A percentile compares a stretch with the other conserved stretches of the same genome.
Conservation (phyloP, 352 stramenopile genomes). For the Phytophthora capsici region DNA sequence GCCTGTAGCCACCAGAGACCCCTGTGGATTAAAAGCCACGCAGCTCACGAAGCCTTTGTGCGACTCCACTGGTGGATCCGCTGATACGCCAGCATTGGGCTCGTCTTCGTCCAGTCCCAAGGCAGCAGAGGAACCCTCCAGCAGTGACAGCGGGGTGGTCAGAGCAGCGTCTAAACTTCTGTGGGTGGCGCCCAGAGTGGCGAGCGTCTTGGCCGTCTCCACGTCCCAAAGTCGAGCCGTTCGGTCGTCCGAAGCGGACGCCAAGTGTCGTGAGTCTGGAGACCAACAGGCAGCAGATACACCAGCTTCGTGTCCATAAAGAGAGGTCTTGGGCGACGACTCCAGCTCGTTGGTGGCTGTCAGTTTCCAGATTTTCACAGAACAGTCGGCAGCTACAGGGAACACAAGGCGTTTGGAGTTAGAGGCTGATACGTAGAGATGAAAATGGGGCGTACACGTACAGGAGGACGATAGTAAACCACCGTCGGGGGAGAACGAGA, state of each 20-base stretch:
- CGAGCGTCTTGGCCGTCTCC: slow-evolving; percentile 77
- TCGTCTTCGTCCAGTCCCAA: slow-evolving; percentile 32
- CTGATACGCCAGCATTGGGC: slow-evolving; percentile 29
- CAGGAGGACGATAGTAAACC: slow-evolving; percentile 70
- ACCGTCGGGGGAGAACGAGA: slow-evolving; percentile 70
- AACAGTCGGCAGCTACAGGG: slow-evolving; percentile 68
- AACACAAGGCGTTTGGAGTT: neutral
- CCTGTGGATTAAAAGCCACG: slow-evolving; percentile 93
- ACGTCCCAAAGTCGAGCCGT: slow-evolving; percentile 96
- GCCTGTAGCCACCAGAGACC: slow-evolving; percentile 90
- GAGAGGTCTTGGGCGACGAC: slow-evolving; percentile 36
- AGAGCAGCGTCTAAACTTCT: slow-evolving; percentile 42
- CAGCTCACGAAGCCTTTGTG: slow-evolving; percentile 97
- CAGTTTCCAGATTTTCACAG: slow-evolving; percentile 78
- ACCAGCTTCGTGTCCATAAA: slow-evolving; percentile 93
- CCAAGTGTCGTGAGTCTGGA: slow-evolving; percentile 83
- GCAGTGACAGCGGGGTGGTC: slow-evolving; percentile 32
- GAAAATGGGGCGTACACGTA: slow-evolving; percentile 19
- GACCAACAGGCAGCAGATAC: slow-evolving; percentile 95
- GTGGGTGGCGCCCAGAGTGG: slow-evolving; percentile 67
- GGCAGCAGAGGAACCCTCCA: slow-evolving; percentile 30
- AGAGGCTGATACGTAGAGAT: neutral
- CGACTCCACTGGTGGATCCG: slow-evolving; percentile 75
- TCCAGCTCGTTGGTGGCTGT: slow-evolving; percentile 22
- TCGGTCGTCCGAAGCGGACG: slow-evolving; percentile 96